Base-by-base conservation (phyloP, 345 rosid species). In the Balakata baccata region DNA sequence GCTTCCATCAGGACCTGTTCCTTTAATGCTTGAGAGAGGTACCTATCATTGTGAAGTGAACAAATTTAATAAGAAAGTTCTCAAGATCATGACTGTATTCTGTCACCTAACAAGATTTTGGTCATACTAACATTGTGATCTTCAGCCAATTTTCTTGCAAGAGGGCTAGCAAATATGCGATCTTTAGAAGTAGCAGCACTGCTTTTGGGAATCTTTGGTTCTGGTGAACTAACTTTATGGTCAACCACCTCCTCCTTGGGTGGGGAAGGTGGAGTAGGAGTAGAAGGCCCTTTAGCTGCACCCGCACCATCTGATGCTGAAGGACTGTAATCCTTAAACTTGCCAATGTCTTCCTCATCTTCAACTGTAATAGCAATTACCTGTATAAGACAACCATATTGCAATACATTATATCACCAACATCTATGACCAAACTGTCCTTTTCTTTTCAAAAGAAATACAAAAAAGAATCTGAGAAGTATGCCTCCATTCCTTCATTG, bases 101-200 rank as follows among this genome's bases (percentile, higher is more conserved):
- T 34, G 49, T 11, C 11, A 23, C 49, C 71, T 39, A 46, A 34
- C 38, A 58, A 57, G 39, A 6, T 57, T 37, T 11, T 54, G 37
- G 49, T n/a, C 63, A 11, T 47, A 85, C 88, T 73, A 72, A 92
- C 98, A 74, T 81, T 89, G 66, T 87, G 80, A 53, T 94, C 98
- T 84, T 88, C 98, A 70, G 98, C 97, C 87, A 92, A 65, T 78
- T 86, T 94, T 84, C 87, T 86, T 16, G 98, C 98, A 68, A 94
- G 82, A 60, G 98, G 98, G 83, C 96, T 94, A n/a, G 97, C 89
- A 82, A 92, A 92, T 71, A 83, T 62, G 45, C 97, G 98, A 74
- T 88, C 94, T 80, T 60, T 92, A 63, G 87, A 34, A 74, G 92
- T 80, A 72, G 76, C 57, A 34, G 84, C 68, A 75, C 80, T 78